Conservation (phyloP, 805 yeast genomes). For the Saturnispora saitoi region DNA sequence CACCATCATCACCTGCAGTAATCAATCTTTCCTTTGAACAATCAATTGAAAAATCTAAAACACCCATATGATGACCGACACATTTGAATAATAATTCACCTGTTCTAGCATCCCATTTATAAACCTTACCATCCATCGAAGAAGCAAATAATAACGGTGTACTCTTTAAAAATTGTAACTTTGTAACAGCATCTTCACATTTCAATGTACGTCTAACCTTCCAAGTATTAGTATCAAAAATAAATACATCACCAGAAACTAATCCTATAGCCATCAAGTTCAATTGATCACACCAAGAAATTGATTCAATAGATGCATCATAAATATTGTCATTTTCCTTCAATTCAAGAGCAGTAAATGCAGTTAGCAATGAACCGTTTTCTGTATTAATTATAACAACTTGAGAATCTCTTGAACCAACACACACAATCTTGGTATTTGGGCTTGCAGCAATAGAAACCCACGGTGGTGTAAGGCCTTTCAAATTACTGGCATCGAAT, state of each 20-base stretch:
- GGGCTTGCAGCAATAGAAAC: conserved; percentile 55
- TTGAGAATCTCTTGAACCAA: conserved; percentile 84
- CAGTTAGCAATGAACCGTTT: conserved; percentile 61
- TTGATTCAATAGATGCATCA: conserved; percentile 69
- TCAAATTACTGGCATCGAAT: conserved; percentile 55
- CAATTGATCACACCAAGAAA: conserved; percentile 57
- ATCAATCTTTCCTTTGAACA: conserved; percentile 60
- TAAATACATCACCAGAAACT: conserved; percentile 77
- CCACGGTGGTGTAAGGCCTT: conserved; percentile 82
- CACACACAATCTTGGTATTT: conserved; percentile 45
- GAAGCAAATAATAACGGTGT: conserved; percentile 57
- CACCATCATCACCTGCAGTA: conserved; percentile 97
- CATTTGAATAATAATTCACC: conserved; percentile 72
- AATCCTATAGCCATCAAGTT: conserved; percentile 77
- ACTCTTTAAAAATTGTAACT: conserved; percentile 52
- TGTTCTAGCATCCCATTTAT: conserved; percentile 83
- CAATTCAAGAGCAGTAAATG: conserved; percentile 56
- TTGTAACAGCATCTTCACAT: conserved; percentile 78
- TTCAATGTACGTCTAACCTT: conserved; percentile 63
- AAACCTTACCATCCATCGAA: conserved; percentile 78
- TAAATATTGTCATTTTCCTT: conserved; percentile 47
- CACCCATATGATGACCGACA: conserved; percentile 91
- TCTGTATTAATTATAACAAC: conserved; percentile 70
- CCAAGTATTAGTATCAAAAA: conserved; percentile 84
- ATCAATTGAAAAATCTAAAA: conserved; percentile 71